Conservation (phyloP, 495 filamentous ascomycete species). For the Annulohypoxylon moriforme region DNA sequence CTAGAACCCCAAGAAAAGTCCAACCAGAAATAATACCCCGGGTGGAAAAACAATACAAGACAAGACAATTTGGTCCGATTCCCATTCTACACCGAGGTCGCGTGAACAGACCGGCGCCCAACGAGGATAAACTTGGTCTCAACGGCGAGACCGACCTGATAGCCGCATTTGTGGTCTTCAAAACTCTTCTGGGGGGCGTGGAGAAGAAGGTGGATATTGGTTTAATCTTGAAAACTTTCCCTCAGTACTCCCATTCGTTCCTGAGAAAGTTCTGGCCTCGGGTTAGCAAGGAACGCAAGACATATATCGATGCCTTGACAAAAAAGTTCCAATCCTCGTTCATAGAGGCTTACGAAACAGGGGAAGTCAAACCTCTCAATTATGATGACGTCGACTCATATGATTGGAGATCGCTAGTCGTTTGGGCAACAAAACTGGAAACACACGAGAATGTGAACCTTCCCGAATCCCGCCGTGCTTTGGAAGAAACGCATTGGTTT, state of each 20-base stretch:
- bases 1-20: constrained; percentile 8
- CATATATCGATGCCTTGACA: constrained; percentile 74
- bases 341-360: constrained; percentile 77
- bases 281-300: constrained; percentile 67
- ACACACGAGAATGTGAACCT: constrained; percentile 51
- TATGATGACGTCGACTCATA: constrained; percentile 76
- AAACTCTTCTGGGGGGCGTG: constrained; percentile 77
- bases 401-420: constrained; percentile 78
- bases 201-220: constrained; percentile 79
- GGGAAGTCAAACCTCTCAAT: constrained; percentile 75
- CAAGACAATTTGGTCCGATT: constrained; percentile 53
- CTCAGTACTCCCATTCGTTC: constrained; percentile 65
- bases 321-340: constrained; percentile 81
- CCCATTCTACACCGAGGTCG: constrained; percentile 53
- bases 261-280: constrained; percentile 71
- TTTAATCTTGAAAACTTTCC: constrained; percentile 73
- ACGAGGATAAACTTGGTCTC: constrained; percentile 51
- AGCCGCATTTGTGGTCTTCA: constrained; percentile 77
- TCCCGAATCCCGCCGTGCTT: constrained; percentile 49
- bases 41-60: constrained; percentile 52
- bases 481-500: constrained; percentile 49
- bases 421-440: constrained; percentile 69
- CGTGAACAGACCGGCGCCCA: constrained; percentile 44
- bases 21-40: constrained; percentile 26
- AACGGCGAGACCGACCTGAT: constrained; percentile 63